These are phyloP conservation scores for Aureobasidium sp. DNA, from an alignment of 2,329 filamentous ascomycete genomes.

Conservation along the genomic window DNA sequence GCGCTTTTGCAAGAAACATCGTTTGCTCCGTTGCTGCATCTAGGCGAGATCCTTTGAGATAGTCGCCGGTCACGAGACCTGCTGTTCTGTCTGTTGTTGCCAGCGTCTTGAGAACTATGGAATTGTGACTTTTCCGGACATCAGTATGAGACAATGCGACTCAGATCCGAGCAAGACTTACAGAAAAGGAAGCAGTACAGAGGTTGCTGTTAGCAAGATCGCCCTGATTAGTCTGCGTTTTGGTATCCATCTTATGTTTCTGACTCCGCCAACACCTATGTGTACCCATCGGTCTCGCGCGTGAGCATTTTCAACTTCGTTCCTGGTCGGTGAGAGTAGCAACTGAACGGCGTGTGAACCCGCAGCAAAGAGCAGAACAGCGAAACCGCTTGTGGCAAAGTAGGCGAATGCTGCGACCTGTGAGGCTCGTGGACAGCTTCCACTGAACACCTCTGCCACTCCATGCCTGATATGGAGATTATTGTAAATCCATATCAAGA, in stretches of 20 bases:
- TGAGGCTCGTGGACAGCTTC: neutral
- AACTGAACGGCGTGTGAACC: neutral
- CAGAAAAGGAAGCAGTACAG: neutral
- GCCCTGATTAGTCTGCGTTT: neutral
- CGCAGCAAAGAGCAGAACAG: neutral
- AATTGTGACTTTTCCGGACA: neutral
- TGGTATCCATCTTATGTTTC: neutral
- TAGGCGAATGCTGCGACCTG: neutral
- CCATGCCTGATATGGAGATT: neutral
- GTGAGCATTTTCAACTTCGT: neutral
- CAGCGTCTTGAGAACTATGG: neutral
- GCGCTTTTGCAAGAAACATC: neutral
- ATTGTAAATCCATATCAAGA: neutral
- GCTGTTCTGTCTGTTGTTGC: slow-evolving; percentile 1
- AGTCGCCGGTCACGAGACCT: neutral
- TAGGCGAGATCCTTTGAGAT: neutral
- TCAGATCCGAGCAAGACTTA: neutral
- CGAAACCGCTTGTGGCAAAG: neutral
- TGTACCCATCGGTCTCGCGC: neutral
- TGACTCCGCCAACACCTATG: neutral
- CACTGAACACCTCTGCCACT: neutral
- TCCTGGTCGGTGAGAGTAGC: neutral
- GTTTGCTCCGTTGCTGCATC: neutral
- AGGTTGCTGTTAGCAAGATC: neutral
- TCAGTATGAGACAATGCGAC: neutral